Evolutionary conservation across 306 rosid species (phyloP).

Genomic region (Elaeagnus macrophylla): DNA sequence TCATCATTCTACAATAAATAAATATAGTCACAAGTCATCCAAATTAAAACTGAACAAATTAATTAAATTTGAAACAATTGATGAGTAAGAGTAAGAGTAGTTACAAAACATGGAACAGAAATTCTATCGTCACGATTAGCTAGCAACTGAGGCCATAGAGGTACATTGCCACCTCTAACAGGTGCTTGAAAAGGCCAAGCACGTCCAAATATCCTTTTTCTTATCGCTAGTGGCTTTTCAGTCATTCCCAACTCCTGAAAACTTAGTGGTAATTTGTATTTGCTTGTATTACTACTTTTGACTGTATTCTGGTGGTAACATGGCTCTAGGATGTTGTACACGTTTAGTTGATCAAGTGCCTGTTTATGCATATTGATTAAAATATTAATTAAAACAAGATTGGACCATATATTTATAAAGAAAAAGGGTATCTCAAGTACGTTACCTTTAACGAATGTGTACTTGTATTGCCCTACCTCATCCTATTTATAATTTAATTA

Average conservation of each 20-base stretch:
- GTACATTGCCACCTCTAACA: conserved; percentile 41
- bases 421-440: too few species aligned
- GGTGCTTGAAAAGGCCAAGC: conserved; percentile 75
- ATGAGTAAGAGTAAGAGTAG: not conserved
- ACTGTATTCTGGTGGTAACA: conserved; percentile 38
- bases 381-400: too few species aligned
- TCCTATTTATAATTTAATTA: too few species aligned
- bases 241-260: conserved; percentile 52
- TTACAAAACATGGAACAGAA: conserved; percentile 32
- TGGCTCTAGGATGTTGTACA: conserved; percentile 61
- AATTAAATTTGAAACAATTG: not conserved
- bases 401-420: too few species aligned
- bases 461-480: too few species aligned
- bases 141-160: conserved; percentile 50
- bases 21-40: not conserved
- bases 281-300: not conserved
- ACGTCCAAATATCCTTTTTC: conserved; percentile 65
- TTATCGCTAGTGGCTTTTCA: conserved; percentile 41
- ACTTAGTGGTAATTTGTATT: conserved; percentile 41
- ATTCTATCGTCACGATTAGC: not conserved
- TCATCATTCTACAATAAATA: conserved; percentile 35
- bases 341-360: conserved; percentile 45
- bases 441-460: too few species aligned
- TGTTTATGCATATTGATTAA: conserved; percentile 1
- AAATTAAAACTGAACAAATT: not conserved